phyloP scores from a whole-genome alignment of 768 basidiomycete genomes.

The Trichaptum fuscoviolaceum region DNA sequence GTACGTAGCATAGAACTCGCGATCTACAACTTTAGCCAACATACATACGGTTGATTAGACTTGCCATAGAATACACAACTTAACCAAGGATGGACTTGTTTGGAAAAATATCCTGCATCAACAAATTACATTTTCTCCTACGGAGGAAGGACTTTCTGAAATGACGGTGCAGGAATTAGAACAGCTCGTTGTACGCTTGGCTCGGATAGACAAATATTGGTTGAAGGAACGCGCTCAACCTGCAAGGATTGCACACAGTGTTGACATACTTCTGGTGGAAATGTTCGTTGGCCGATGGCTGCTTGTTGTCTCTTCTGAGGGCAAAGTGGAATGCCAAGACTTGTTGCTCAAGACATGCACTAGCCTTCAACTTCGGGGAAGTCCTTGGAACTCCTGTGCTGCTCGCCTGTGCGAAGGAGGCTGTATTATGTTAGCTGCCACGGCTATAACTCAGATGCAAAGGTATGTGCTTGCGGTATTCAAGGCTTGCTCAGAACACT shows the following conservation, averaged over 20 bases:
- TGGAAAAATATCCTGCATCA: slow-evolving; percentile 17
- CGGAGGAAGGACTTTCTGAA: slow-evolving; percentile 10
- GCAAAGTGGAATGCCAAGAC: slow-evolving; percentile 40
- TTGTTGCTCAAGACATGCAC: slow-evolving; percentile 14
- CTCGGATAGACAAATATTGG: slow-evolving; percentile 14
- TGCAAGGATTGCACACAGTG: slow-evolving; percentile 7
- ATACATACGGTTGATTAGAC: slow-evolving; percentile 12
- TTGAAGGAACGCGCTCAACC: slow-evolving; percentile 10
- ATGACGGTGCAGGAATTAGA: slow-evolving; percentile 9
- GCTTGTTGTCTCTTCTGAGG: slow-evolving; percentile 38
- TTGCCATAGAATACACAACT: slow-evolving; percentile 11
- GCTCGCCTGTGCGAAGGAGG: slow-evolving; percentile 14
- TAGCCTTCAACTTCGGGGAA: slow-evolving; percentile 6
- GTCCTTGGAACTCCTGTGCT: slow-evolving; percentile 14
- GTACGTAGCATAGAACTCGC: slow-evolving; percentile 9
- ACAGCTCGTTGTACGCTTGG: slow-evolving; percentile 6
- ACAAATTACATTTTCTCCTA: slow-evolving; percentile 11
- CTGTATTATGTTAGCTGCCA: slow-evolving; percentile 9
- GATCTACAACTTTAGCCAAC: neutral
- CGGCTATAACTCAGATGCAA: slow-evolving; percentile 15
- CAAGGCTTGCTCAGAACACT: slow-evolving; percentile 19
- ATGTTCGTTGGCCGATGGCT: slow-evolving; percentile 45
- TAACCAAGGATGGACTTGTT: slow-evolving; percentile 16
- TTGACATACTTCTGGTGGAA: slow-evolving; percentile 30
- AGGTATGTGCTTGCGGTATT: neutral